Evolutionary conservation across 2,329 filamentous ascomycete genomes (phyloP), one percentile per base, ranked within the genome.

Genomic region (Cytospora paraplurivora): DNA sequence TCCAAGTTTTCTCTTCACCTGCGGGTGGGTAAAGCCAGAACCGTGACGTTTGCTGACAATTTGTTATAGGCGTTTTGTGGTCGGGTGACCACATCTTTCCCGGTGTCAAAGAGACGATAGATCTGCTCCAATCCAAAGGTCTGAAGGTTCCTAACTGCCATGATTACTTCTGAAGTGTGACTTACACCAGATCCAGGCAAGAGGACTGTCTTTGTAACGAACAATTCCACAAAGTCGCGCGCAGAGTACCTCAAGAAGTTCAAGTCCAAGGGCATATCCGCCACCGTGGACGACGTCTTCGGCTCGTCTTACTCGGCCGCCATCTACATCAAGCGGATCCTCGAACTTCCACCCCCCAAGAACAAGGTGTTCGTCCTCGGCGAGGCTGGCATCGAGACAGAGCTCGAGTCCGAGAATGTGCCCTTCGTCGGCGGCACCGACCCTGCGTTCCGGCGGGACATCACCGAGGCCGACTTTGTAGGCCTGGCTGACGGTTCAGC

Each of bases 141-240:
- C 72, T 66, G 74, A 56, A 55, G 12, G 4, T 7, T 34, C 59
- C 66, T 47, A 68, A 27, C 67, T 27, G 5, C 64, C 47, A 62
- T 54, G 17, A 64, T 33, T 19, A 21, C 56, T 10, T 8, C 11
- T 19, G 38, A 35, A 35, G 11, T 4, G n/a, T 27, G 21, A 21
- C 58, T 62, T 19, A 64, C 38, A 12, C 27, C 41, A 2, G 4
- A n/a, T 12, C 34, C 59, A 95, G 93, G 92, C 73, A 99, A 99
- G 77, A 89, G 89, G 74, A 85, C 95, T 38, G 88, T 99, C 61
- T 99, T 99, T 74, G 95, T 99, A 59, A 99, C 95, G 49, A 99
- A 99, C 80, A 99, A 99, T 81, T 97, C 93, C 73, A 98, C 95
- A 63, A 99, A 99, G 76, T 97, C 94, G 12, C 90, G 95, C 62